Conservation (phyloP, 2,329 filamentous ascomycete genomes). For the Claviceps quebecensis region DNA sequence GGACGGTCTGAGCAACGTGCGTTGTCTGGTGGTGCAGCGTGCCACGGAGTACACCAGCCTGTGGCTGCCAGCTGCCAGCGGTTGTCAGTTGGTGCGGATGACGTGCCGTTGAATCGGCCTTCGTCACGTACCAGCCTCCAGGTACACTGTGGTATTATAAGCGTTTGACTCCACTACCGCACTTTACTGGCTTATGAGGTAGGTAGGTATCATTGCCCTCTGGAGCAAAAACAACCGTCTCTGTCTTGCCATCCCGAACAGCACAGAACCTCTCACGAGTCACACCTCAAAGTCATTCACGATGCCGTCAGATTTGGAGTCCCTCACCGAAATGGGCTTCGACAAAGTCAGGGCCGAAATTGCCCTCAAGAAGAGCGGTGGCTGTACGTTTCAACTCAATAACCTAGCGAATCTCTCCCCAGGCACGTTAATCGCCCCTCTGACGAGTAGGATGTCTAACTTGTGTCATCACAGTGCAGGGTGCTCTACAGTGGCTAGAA, state of each 20-base stretch:
- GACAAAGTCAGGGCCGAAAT: conserved; percentile 69
- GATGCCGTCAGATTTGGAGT: conserved; percentile 42
- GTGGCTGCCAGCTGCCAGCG: too few species aligned
- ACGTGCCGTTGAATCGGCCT: too few species aligned
- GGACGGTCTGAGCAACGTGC: too few species aligned
- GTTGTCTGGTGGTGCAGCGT: too few species aligned
- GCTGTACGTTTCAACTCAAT: conserved; percentile 40
- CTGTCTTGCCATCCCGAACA: background rate
- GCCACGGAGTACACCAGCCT: too few species aligned
- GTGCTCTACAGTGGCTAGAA: conserved; percentile 89
- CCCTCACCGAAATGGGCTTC: conserved; percentile 63
- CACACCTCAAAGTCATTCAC: background rate
- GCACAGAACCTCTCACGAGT: background rate
- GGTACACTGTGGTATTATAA: background rate
- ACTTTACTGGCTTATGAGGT: background rate
- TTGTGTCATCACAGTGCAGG: conserved; percentile 48
- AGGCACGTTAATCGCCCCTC: background rate
- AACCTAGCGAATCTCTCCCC: background rate
- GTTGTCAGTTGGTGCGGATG: too few species aligned
- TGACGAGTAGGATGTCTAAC: background rate
- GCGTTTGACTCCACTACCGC: background rate
- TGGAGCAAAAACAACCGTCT: background rate
- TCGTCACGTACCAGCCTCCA: too few species aligned
- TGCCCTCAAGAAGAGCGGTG: conserved; percentile 71
- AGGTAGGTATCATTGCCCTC: background rate